Evolutionary conservation across 805 yeast genomes (phyloP), one percentile per base, ranked within the genome.

Genomic region (Metschnikowia sp.): DNA sequence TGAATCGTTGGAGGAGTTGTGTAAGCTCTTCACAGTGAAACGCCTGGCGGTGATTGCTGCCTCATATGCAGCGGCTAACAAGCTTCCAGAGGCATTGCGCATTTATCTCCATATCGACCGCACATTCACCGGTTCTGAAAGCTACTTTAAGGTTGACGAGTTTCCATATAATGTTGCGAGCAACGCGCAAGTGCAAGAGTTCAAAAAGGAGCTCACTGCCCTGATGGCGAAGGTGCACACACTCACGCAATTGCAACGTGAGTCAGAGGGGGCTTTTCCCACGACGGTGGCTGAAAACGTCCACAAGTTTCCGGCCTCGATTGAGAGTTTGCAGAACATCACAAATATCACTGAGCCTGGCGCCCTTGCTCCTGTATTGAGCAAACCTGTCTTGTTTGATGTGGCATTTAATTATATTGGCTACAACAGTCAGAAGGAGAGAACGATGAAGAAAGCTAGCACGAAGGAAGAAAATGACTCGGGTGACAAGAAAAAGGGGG

Each of bases 301-400:
- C 45, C 60, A 67, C 55, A 63, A 63, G 38, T 74, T 61, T 49
- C 78, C 80, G 8, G 44, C 50, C 3, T 60, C 68, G 5, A 45
- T 52, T 5, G 60, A 63, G 10, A 58, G 54, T 8, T 51, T 58
- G 40, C 43, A 50, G 15, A 48, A 57, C 19, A 50, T 65, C 32
- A 51, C 64, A 22, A 64, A 63, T 40, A 52, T 69, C 10, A 59
- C 53, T 18, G 37, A 45, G 18, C 35, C 51, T 8, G 59, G 63
- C 13, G 42, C 33, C 13, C 50, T 89, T 36, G 70, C 68, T 52
- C 86, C 95, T 1, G 80, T 87, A 1, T 76, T 82, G 44, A 79
- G 84, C 48, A 92, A 94, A 66, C 97, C 99, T 0, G 96, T 90
- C 9, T 77, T 91, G 59, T 94, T 89, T 59, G 99, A 92, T 63